Evolutionary conservation across 2,329 filamentous ascomycete species (phyloP).

Genomic region (Fusarium setosum): DNA sequence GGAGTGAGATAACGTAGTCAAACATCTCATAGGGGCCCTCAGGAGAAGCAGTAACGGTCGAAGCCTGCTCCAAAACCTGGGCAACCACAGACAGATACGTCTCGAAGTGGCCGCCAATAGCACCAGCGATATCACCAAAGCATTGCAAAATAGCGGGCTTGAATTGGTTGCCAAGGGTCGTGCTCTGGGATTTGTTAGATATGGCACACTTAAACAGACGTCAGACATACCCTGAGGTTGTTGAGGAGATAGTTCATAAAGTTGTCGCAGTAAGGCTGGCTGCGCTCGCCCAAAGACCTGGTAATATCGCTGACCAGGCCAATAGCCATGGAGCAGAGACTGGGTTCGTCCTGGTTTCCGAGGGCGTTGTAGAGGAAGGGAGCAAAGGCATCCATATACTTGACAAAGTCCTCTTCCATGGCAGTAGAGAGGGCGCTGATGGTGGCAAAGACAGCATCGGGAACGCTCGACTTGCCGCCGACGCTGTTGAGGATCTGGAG

Average conservation of each 20-base stretch:
- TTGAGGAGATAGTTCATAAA: slow-evolving; percentile 99
- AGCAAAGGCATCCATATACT: slow-evolving; percentile 97
- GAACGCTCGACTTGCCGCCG: slow-evolving; percentile 89
- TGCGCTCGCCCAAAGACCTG: slow-evolving; percentile 87
- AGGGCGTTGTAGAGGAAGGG: slow-evolving; percentile 95
- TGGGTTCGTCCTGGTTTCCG: slow-evolving; percentile 94
- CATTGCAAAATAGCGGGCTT: slow-evolving; percentile 98
- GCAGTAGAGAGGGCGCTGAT: slow-evolving; percentile 93
- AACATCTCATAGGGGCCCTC: slow-evolving; percentile 95
- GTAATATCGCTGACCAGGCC: slow-evolving; percentile 97
- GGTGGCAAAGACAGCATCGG: slow-evolving; percentile 91
- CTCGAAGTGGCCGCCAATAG: slow-evolving; percentile 92
- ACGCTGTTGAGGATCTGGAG: slow-evolving; percentile 83
- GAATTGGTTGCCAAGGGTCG: slow-evolving; percentile 91
- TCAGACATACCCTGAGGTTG: slow-evolving; percentile 79
- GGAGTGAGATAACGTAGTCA: slow-evolving; percentile 93
- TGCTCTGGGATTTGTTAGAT: slow-evolving; percentile 66
- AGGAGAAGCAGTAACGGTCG: slow-evolving; percentile 79
- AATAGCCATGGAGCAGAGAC: slow-evolving; percentile 96
- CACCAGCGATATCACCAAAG: slow-evolving; percentile 96
- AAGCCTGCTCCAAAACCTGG: slow-evolving; percentile 92
- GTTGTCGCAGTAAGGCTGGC: slow-evolving; percentile 93
- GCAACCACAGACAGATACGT: slow-evolving; percentile 93
- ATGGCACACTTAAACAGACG: not conserved
- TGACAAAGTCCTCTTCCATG: slow-evolving; percentile 90